These are phyloP conservation scores for Cercospora beticola DNA, from an alignment of 2,329 filamentous ascomycete genomes.

Conservation along the genomic window DNA sequence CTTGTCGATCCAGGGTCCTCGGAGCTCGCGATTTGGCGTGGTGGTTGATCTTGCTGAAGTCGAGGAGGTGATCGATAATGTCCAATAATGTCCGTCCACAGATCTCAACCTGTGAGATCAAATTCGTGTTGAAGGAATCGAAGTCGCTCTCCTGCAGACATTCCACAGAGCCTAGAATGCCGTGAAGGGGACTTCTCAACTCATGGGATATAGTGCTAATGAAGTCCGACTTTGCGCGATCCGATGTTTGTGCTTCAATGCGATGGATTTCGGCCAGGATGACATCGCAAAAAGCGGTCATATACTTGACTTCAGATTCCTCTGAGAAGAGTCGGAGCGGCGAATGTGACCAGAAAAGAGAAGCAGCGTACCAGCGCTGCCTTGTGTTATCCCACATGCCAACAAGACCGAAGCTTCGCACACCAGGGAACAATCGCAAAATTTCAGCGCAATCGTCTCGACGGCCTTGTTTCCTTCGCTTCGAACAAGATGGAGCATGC, in stretches of 20 bases:
- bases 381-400: constrained; percentile 53
- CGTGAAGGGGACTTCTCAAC: constrained; percentile 50
- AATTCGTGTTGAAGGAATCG: constrained; percentile 42
- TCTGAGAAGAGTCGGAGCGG: constrained; percentile 44
- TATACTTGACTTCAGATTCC: constrained; percentile 42
- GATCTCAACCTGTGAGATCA: constrained; percentile 51
- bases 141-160: constrained; percentile 48
- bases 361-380: constrained; percentile 35
- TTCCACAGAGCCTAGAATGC: constrained; percentile 52
- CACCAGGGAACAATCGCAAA: constrained; percentile 46
- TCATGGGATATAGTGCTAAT: constrained; percentile 56
- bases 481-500: constrained; percentile 20
- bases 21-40: constrained; percentile 22
- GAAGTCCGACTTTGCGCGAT: constrained; percentile 54
- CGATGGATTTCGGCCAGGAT: constrained; percentile 45
- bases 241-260: constrained; percentile 42
- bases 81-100: constrained; percentile 54
- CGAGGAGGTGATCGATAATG: constrained; percentile 47
- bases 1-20: constrained; percentile 12
- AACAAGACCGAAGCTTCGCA: constrained; percentile 51
- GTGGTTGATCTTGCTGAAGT: constrained; percentile 49
- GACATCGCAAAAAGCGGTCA: constrained; percentile 45
- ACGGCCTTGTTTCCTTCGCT: constrained; percentile 27
- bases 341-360: constrained; percentile 49
- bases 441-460: constrained; percentile 34